These are phyloP conservation scores for Cladophialophora bantiana DNA, from an alignment of 2,329 filamentous ascomycete species.

Conservation along the genomic window DNA sequence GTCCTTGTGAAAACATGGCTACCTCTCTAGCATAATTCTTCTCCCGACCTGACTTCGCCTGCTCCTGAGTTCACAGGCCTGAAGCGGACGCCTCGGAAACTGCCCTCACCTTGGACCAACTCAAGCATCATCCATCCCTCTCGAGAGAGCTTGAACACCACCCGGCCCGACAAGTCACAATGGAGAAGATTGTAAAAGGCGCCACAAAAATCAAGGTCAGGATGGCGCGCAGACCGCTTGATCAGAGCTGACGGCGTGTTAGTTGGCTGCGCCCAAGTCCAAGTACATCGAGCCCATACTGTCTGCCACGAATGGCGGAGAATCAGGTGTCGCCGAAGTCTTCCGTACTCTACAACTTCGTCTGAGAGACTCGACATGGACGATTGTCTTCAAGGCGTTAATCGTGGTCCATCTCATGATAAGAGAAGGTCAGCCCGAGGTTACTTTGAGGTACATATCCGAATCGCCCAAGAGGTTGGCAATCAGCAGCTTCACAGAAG, in stretches of 20 bases:
- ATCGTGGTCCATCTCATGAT: constrained; percentile 98
- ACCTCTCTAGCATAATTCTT: constrained; percentile 15
- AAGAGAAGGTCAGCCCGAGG: constrained; percentile 87
- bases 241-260: constrained; percentile 40
- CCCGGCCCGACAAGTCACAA: constrained; percentile 59
- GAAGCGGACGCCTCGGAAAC: constrained; percentile 11
- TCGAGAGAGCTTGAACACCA: neutral
- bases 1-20: constrained; percentile 21
- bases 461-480: constrained; percentile 83
- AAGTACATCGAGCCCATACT: constrained; percentile 99
- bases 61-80: constrained; percentile 9
- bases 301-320: constrained; percentile 90
- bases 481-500: constrained; percentile 90
- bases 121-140: neutral
- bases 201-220: constrained; percentile 94
- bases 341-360: constrained; percentile 90
- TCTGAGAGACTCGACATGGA: constrained; percentile 96
- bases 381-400: constrained; percentile 97
- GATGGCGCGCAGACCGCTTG: neutral
- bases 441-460: constrained; percentile 83
- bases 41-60: constrained; percentile 9
- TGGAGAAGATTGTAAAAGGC: constrained; percentile 99
- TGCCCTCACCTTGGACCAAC: neutral
- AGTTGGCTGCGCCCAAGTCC: constrained; percentile 95
- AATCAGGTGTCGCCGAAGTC: constrained; percentile 93